Evolutionary conservation across 805 yeast species (phyloP).

Genomic region (Starmerella vitae): DNA sequence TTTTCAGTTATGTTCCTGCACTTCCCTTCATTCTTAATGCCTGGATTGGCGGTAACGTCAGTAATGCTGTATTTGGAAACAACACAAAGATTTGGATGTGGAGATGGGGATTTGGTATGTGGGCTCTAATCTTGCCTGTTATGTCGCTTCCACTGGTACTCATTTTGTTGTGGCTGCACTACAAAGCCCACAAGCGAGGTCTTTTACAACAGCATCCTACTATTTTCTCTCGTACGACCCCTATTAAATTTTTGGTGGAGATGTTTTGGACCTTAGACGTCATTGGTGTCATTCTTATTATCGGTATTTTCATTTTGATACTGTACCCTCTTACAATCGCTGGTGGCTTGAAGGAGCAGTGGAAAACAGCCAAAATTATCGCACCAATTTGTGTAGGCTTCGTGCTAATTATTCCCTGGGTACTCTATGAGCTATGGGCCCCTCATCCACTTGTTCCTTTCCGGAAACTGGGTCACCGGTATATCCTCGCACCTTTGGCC

Average conservation of each 20-base stretch:
- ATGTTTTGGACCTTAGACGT: constrained; percentile 53
- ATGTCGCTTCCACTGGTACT: constrained; percentile 45
- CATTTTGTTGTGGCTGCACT: constrained; percentile 44
- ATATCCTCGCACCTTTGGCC: constrained; percentile 57
- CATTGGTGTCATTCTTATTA: constrained; percentile 44
- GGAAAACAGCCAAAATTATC: constrained; percentile 50
- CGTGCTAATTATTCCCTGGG: constrained; percentile 43
- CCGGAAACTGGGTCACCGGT: constrained; percentile 48
- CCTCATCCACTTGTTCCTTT: constrained; percentile 58
- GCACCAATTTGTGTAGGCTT: constrained; percentile 61
- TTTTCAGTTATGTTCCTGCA: constrained; percentile 51
- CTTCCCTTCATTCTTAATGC: constrained; percentile 64
- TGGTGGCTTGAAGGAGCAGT: constrained; percentile 42
- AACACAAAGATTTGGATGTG: constrained; percentile 28
- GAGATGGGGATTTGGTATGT: constrained; percentile 70
- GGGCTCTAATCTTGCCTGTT: constrained; percentile 65
- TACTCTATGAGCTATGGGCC: constrained; percentile 43
- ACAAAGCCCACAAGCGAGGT: constrained; percentile 38
- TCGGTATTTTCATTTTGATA: constrained; percentile 47
- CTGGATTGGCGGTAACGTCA: constrained; percentile 57
- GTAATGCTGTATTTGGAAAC: constrained; percentile 19
- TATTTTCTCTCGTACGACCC: constrained; percentile 30
- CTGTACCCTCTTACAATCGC: constrained; percentile 65
- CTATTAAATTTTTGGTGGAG: constrained; percentile 11
- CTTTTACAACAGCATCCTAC: constrained; percentile 35